These are phyloP conservation scores for Alternaria brassicae DNA, from an alignment of 2,329 filamentous ascomycete genomes.

Conservation along the genomic window DNA sequence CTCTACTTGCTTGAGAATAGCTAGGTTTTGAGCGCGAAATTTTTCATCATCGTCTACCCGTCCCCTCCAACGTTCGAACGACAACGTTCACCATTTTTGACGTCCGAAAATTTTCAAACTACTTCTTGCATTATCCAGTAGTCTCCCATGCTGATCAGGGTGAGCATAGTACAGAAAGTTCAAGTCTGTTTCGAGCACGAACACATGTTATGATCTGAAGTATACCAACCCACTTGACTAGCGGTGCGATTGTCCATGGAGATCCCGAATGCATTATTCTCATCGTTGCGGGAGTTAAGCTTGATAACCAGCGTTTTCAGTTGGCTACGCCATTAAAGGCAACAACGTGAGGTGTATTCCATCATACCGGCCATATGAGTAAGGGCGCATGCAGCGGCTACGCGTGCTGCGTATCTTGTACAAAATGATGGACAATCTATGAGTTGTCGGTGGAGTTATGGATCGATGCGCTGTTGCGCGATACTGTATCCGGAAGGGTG, in stretches of 20 bases:
- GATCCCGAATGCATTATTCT: neutral
- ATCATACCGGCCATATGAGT: neutral
- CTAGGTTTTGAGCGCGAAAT: no score
- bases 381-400: slow-evolving; percentile 5
- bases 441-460: slow-evolving; percentile 9
- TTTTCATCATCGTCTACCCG: neutral
- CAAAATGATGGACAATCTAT: neutral
- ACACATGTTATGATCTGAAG: neutral
- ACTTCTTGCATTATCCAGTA: neutral
- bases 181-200: neutral
- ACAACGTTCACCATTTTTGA: neutral
- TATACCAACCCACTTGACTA: no score
- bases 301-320: neutral
- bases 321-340: neutral
- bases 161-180: neutral
- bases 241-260: neutral
- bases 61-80: neutral
- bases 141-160: neutral
- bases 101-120: neutral
- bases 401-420: neutral
- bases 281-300: neutral
- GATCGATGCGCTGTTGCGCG: slow-evolving; percentile 15
- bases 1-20: neutral
- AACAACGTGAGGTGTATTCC: neutral
- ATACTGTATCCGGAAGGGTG: slow-evolving; percentile 12